Evolutionary conservation across 352 stramenopile genomes (phyloP), one percentile per base, ranked within the genome.

Genomic region (Pythium myriotylum): DNA sequence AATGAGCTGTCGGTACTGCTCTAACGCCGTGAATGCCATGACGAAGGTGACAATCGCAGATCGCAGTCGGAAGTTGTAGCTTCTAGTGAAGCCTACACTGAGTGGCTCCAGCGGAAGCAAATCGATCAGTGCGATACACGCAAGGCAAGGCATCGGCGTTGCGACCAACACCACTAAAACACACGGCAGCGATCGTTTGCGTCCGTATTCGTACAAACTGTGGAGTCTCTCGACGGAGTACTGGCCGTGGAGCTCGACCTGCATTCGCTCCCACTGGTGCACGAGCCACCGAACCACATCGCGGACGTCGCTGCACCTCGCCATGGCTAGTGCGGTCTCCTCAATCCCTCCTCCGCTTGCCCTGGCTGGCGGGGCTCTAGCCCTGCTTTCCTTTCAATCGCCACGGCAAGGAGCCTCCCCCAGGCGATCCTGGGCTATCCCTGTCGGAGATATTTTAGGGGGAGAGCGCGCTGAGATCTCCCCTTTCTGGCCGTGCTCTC

Each of bases 221-320:
- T 50, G 24, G 14, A 64, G 24, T 1, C 56, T 32, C 46, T 64
- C 56, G 37, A 57, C 37, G 1, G 46, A 51, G 47, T 64, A 64
- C 33, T 52, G 47, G 10, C 56, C 56, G 22, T 64, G 56, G 46
- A 64, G 47, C 39, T 64, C 46, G 35, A 64, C 47, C 32, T 64
- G 56, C 17, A 55, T 14, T 2, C 17, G 20, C 19, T 55, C 45
- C 45, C 55, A 62, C 24, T 50, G 32, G 19, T 23, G 23, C 19
- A 58, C 32, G 12, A 33, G 35, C 26, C 33, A 37, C 35, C 4
- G 4, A 16, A 54, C 2, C 48, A 19, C 13, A 8, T 17, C 19
- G 13, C 29, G 14, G 6, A 54, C 45, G 7, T 12, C 1, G 12
- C 10, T n/a, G n/a, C 27, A 5, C 29, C 5, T 35, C 29, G 29